These are phyloP conservation scores for Fulvia fulva DNA, from an alignment of 2,329 filamentous ascomycete species.

Conservation along the genomic window DNA sequence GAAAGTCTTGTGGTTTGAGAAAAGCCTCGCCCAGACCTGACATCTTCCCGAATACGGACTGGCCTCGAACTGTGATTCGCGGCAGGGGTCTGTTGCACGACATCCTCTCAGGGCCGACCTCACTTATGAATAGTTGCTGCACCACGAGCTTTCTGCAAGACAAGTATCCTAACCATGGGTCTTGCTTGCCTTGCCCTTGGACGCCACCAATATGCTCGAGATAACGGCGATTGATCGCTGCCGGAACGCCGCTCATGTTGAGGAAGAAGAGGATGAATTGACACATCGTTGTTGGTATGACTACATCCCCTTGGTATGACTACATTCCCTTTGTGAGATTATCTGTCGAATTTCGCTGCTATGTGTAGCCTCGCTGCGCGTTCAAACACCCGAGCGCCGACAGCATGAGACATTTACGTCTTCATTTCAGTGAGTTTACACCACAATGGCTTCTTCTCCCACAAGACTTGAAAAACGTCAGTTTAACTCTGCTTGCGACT, in stretches of 20 bases:
- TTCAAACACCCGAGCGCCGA: too few species aligned
- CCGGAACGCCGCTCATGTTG: too few species aligned
- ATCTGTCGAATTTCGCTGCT: not conserved
- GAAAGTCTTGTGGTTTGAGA: not conserved
- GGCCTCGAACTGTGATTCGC: not conserved
- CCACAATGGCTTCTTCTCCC: slow-evolving; percentile 12
- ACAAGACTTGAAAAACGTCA: slow-evolving; percentile 18
- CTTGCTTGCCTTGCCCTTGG: too few species aligned
- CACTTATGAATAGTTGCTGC: not conserved
- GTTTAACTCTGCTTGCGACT: slow-evolving; percentile 30
- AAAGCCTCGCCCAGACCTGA: not conserved
- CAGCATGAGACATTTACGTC: not conserved
- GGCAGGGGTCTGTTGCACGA: not conserved
- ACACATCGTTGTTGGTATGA: too few species aligned
- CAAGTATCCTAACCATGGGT: too few species aligned
- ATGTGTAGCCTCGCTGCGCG: not conserved
- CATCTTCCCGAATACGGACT: not conserved
- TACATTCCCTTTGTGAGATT: not conserved
- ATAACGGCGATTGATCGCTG: too few species aligned
- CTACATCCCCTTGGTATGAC: too few species aligned
- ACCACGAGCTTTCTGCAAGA: too few species aligned
- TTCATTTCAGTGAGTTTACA: slow-evolving; percentile 1
- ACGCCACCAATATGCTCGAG: too few species aligned
- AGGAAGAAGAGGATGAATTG: too few species aligned
- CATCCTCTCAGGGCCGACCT: not conserved